Percentiles rank a stretch among this genome's conserved stretches.
These are phyloP conservation scores for Cunninghamia lanceolata DNA, from an alignment of 75 land plant genomes.

Conservation along the genomic window DNA sequence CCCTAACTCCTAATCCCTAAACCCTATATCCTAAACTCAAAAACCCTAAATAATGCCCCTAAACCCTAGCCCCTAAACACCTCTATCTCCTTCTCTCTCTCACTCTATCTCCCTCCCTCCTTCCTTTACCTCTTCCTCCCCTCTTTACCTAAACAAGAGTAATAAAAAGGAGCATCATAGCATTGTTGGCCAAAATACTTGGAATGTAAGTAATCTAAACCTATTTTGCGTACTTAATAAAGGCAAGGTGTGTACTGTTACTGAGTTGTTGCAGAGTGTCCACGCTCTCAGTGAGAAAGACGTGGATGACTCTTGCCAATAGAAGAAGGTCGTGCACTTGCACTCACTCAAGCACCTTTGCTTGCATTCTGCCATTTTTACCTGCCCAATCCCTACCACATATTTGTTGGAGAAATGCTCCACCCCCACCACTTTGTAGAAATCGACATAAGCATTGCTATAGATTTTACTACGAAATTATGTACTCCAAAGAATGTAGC, in stretches of 20 bases:
- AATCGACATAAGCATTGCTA: conserved; percentile 7
- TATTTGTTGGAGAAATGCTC: conserved; percentile 35
- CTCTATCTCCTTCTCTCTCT: too few species aligned
- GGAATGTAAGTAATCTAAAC: background rate
- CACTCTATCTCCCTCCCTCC: too few species aligned
- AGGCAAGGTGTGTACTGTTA: conserved; percentile 25
- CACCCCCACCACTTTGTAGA: conserved; percentile 35
- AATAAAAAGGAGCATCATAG: too few species aligned
- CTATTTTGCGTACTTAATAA: conserved; percentile 14
- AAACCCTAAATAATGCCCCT: too few species aligned
- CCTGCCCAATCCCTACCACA: conserved; percentile 17
- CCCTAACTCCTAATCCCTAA: too few species aligned
- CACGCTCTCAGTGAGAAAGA: conserved; percentile 36
- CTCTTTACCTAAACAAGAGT: too few species aligned
- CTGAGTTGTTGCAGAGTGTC: conserved; percentile 21
- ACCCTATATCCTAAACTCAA: too few species aligned
- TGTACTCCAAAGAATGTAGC: too few species aligned
- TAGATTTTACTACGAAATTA: too few species aligned
- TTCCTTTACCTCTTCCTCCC: too few species aligned
- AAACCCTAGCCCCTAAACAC: too few species aligned
- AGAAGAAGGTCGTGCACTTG: conserved; percentile 51
- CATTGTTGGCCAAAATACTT: too few species aligned
- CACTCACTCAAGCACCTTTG: conserved; percentile 39
- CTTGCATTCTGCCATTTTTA: conserved; percentile 25
- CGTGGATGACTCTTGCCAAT: conserved; percentile 18